Percentiles rank a stretch among this genome's conserved stretches.
Conservation (phyloP, 345 rosid genomes). For the Hibiscus syriacus region DNA sequence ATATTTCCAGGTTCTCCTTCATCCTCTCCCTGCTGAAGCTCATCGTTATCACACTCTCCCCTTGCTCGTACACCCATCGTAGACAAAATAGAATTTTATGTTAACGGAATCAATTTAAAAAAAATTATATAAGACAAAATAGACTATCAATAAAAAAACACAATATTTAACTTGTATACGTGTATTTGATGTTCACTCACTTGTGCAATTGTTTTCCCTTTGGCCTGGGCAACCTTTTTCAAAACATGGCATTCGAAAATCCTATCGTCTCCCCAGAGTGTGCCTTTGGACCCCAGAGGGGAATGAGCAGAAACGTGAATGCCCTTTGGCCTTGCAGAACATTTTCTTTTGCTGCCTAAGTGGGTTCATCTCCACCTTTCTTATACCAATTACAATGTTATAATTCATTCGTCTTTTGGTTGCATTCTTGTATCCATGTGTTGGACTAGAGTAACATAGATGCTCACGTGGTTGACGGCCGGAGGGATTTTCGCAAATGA, state of each 20-base stretch:
- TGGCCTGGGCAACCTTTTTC: not conserved
- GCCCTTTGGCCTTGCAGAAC: constrained; percentile 46
- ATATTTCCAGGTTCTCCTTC: constrained; percentile 27
- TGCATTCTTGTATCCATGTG: no score
- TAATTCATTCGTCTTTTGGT: not conserved
- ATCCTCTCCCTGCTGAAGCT: constrained; percentile 31
- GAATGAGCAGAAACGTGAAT: constrained; percentile 52
- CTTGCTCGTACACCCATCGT: constrained; percentile 32
- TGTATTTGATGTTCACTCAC: not conserved
- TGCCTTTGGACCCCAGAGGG: constrained; percentile 54
- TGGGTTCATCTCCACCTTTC: constrained; percentile 65
- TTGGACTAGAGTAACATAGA: no score
- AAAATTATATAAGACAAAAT: constrained; percentile 37
- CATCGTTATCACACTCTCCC: constrained; percentile 20
- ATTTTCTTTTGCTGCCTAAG: constrained; percentile 65
- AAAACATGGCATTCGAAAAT: constrained; percentile 20
- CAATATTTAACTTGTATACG: not conserved
- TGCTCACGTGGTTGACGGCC: constrained; percentile 13
- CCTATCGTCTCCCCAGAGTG: constrained; percentile 51
- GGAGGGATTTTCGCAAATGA: constrained; percentile 26
- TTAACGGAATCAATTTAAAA: no score
- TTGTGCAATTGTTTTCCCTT: not conserved
- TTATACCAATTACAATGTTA: not conserved
- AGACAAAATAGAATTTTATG: not conserved
- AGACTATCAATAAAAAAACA: no score